Evolutionary conservation across 2,329 filamentous ascomycete species (phyloP).

Genomic region (Claviceps sp.): DNA sequence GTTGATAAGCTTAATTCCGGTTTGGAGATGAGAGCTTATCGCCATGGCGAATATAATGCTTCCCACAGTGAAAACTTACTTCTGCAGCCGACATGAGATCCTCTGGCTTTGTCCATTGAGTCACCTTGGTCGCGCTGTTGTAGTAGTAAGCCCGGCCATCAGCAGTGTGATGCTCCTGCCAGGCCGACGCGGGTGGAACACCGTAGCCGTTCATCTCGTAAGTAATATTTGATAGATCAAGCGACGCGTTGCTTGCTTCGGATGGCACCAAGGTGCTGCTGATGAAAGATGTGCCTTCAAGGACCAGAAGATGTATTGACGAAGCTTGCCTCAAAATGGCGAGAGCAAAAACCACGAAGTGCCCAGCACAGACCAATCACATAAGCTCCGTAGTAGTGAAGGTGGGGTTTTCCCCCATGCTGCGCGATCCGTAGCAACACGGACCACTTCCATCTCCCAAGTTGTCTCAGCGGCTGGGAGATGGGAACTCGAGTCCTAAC

Average conservation of each 20-base stretch:
- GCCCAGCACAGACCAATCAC: not conserved
- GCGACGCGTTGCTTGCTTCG: not conserved
- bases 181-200: slow-evolving; percentile 40
- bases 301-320: not conserved
- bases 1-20: not conserved
- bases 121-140: slow-evolving; percentile 72
- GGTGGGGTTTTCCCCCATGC: not conserved
- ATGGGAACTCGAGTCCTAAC: no score
- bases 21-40: no score
- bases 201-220: slow-evolving; percentile 44
- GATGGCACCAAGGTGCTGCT: no score
- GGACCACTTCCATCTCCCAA: not conserved
- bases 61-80: slow-evolving; percentile 32
- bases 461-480: not conserved
- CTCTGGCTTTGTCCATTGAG: slow-evolving; percentile 88
- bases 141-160: slow-evolving; percentile 88
- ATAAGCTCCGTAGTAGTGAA: not conserved
- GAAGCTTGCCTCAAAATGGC: not conserved
- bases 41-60: not conserved
- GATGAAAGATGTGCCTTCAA: not conserved
- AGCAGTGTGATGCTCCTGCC: slow-evolving; percentile 69
- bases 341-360: not conserved
- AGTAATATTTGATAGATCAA: not conserved
- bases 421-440: not conserved
- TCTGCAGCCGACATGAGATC: slow-evolving; percentile 76